A percentile compares a stretch with the other conserved stretches of the same genome.
These are phyloP conservation scores for Colletotrichum gloeosporioides DNA, from an alignment of 2,329 filamentous ascomycete genomes.

Conservation along the genomic window DNA sequence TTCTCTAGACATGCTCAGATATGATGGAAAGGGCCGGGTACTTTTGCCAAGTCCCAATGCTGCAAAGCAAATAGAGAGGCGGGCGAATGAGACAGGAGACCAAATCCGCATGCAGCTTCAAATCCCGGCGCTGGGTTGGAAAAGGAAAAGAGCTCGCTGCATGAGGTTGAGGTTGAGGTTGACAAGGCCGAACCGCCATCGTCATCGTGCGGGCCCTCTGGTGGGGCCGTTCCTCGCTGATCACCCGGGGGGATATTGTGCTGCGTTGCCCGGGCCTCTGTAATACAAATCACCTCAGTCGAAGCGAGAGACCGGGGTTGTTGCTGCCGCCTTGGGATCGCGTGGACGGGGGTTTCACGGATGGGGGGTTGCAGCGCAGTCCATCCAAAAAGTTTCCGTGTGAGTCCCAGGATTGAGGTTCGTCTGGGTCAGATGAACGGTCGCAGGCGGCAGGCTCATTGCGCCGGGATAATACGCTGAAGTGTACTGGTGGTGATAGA, in stretches of 20 bases:
- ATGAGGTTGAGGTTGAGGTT: slow-evolving; percentile 1
- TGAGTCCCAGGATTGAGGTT: slow-evolving; percentile 6
- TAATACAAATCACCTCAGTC: slow-evolving; percentile 7
- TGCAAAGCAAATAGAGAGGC: neutral
- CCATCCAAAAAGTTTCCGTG: neutral
- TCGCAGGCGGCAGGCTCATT: neutral
- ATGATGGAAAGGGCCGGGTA: neutral
- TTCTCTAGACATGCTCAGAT: neutral
- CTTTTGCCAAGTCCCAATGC: neutral
- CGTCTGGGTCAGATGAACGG: slow-evolving; percentile 1
- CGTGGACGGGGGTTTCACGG: neutral
- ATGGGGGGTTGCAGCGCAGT: slow-evolving; percentile 5
- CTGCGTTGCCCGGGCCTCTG: neutral
- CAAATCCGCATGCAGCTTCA: neutral
- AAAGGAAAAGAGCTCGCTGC: neutral
- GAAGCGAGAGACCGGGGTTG: neutral
- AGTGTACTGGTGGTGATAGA: neutral
- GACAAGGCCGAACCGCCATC: neutral
- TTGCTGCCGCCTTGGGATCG: neutral
- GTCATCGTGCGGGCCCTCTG: slow-evolving; percentile 8
- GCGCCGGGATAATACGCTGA: neutral
- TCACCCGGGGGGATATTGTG: neutral
- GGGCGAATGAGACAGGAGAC: neutral
- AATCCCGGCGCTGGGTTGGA: neutral
- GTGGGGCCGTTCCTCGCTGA: slow-evolving; percentile 6